Conservation (phyloP, 2,329 filamentous ascomycete genomes). For the Hortaea sp. region DNA sequence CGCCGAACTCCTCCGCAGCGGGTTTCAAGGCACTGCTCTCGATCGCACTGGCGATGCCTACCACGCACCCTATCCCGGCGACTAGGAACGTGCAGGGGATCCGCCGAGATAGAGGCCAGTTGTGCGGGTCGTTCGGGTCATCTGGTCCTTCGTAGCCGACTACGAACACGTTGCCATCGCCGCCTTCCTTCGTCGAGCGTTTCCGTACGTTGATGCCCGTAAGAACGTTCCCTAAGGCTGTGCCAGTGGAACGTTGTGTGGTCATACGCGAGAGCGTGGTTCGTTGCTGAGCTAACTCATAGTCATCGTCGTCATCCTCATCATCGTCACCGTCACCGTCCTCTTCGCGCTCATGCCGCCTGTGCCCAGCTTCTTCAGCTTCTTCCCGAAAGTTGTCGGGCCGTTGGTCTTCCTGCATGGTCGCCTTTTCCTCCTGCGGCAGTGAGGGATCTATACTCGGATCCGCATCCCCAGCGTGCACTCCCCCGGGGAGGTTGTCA, state of each 20-base stretch:
- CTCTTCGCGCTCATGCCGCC: slow-evolving; percentile 13
- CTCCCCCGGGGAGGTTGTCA: not conserved
- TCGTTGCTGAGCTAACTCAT: slow-evolving; percentile 8
- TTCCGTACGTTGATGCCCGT: slow-evolving; percentile 29
- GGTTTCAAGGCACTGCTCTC: slow-evolving; percentile 40
- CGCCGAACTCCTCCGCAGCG: slow-evolving; percentile 37
- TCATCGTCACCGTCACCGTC: slow-evolving; percentile 13
- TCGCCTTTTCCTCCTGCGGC: slow-evolving; percentile 3
- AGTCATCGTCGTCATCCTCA: slow-evolving; percentile 12
- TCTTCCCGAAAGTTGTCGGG: slow-evolving; percentile 6
- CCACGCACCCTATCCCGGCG: slow-evolving; percentile 38
- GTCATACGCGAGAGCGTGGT: slow-evolving; percentile 18
- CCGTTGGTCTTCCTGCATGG: slow-evolving; percentile 4
- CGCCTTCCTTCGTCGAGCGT: slow-evolving; percentile 26
- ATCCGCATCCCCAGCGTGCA: slow-evolving; percentile 2
- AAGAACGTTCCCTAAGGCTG: slow-evolving; percentile 24
- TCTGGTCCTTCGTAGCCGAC: slow-evolving; percentile 28
- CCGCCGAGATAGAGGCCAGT: slow-evolving; percentile 23
- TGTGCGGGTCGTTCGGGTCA: slow-evolving; percentile 29
- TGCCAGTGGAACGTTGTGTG: slow-evolving; percentile 23
- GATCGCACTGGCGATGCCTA: slow-evolving; percentile 43
- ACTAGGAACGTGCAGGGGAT: slow-evolving; percentile 26
- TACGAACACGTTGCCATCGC: slow-evolving; percentile 29
- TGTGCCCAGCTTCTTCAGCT: slow-evolving; percentile 5
- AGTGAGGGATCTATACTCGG: slow-evolving; percentile 1